phyloP scores from a whole-genome alignment of 2,329 filamentous ascomycete genomes.

The Fonsecaea pugnacius region DNA sequence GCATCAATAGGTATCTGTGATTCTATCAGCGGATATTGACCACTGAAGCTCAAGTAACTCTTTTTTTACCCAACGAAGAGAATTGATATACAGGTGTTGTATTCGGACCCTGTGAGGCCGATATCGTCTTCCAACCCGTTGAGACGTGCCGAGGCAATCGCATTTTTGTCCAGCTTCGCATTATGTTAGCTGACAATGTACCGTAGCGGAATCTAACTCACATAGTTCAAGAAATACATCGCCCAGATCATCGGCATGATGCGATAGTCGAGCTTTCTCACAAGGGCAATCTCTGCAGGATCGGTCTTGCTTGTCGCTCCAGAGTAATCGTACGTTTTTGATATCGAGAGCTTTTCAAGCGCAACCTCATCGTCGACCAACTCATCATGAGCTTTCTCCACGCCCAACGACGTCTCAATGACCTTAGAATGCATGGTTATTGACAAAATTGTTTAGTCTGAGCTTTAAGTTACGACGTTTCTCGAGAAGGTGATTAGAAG shows the following conservation, averaged over 20 bases:
- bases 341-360: not conserved
- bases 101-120: conserved; percentile 39
- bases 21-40: not conserved
- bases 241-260: conserved; percentile 49
- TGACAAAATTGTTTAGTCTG: not conserved
- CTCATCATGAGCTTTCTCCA: conserved; percentile 10
- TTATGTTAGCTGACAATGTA: not conserved
- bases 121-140: conserved; percentile 40
- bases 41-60: not conserved
- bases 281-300: conserved; percentile 45
- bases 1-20: conserved; percentile 56
- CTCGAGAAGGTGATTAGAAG: not conserved
- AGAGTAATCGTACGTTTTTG: conserved; percentile 42
- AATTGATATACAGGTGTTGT: conserved; percentile 41
- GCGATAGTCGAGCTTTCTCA: conserved; percentile 45
- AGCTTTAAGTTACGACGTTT: not conserved
- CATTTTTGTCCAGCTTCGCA: conserved; percentile 39
- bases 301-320: conserved; percentile 48
- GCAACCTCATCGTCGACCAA: not conserved
- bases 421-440: not conserved
- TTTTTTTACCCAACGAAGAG: conserved; percentile 50
- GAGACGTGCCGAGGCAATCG: conserved; percentile 42
- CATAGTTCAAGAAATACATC: conserved; percentile 44
- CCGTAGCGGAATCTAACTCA: conserved; percentile 24
- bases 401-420: not conserved